Conservation (phyloP, 2,329 filamentous ascomycete species). For the Lasiodiplodia sp. region DNA sequence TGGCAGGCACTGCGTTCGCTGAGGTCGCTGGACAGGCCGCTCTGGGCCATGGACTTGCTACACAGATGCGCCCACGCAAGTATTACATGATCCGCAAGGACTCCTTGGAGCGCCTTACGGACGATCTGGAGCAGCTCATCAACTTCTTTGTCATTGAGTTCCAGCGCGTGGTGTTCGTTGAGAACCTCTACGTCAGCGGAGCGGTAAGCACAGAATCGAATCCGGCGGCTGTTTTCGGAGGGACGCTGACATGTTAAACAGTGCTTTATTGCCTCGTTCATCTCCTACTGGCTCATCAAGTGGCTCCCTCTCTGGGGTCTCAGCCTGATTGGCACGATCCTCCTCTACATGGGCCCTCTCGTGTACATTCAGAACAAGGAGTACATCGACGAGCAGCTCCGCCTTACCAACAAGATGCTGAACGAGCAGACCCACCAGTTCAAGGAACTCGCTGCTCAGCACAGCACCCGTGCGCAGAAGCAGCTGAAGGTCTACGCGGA, state of each 20-base stretch:
- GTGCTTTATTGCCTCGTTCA: slow-evolving; percentile 66
- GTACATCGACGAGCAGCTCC: slow-evolving; percentile 66
- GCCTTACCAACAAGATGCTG: slow-evolving; percentile 61
- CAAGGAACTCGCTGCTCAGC: slow-evolving; percentile 66
- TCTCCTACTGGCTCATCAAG: slow-evolving; percentile 71
- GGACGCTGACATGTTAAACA: slow-evolving; percentile 39
- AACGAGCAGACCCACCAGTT: slow-evolving; percentile 66
- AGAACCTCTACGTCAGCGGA: slow-evolving; percentile 68
- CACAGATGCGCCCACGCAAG: slow-evolving; percentile 67
- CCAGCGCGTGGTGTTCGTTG: slow-evolving; percentile 70
- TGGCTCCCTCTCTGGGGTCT: slow-evolving; percentile 71
- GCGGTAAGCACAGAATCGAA: slow-evolving; percentile 56
- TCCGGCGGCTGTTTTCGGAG: not conserved
- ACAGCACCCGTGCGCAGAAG: slow-evolving; percentile 64
- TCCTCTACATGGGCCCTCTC: slow-evolving; percentile 66
- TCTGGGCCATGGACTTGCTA: slow-evolving; percentile 65
- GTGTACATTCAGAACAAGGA: slow-evolving; percentile 72
- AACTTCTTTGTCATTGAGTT: slow-evolving; percentile 75
- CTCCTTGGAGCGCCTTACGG: slow-evolving; percentile 66
- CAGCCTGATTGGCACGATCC: slow-evolving; percentile 61
- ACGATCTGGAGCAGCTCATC: slow-evolving; percentile 69
- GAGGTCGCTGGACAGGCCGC: slow-evolving; percentile 64
- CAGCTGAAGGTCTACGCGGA: slow-evolving; percentile 65
- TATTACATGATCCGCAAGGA: slow-evolving; percentile 73
- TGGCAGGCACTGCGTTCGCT: slow-evolving; percentile 61